phyloP scores from a whole-genome alignment of 306 rosid genomes.

The Begonia loranthoides region DNA sequence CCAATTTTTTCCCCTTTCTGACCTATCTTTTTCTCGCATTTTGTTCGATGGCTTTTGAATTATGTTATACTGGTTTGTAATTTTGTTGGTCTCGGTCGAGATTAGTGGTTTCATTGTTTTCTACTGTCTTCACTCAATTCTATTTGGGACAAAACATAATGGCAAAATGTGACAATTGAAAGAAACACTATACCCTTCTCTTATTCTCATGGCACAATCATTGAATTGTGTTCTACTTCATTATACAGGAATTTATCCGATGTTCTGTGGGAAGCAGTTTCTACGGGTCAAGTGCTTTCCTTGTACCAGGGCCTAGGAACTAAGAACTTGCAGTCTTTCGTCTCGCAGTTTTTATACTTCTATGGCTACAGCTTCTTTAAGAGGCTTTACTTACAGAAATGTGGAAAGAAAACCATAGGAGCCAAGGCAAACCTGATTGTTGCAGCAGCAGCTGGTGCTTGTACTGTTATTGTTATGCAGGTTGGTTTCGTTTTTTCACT shows the following conservation, averaged over 20 bases:
- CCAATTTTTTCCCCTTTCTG: not conserved
- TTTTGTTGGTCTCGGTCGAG: too few species aligned
- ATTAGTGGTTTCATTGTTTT: too few species aligned
- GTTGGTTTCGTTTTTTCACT: slow-evolving; percentile 7
- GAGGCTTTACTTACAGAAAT: slow-evolving; percentile 56
- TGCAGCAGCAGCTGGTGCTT: slow-evolving; percentile 81
- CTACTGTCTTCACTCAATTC: too few species aligned
- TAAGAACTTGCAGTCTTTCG: slow-evolving; percentile 69
- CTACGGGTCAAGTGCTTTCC: slow-evolving; percentile 61
- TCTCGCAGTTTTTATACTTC: slow-evolving; percentile 75
- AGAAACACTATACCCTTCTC: too few species aligned
- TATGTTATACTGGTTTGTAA: too few species aligned
- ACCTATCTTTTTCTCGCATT: not conserved
- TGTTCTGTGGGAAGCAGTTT: slow-evolving; percentile 88
- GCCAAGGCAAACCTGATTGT: slow-evolving; percentile 67
- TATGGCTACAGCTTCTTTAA: slow-evolving; percentile 88
- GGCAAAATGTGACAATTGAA: too few species aligned
- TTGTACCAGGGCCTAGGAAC: slow-evolving; percentile 91
- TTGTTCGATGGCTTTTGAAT: too few species aligned
- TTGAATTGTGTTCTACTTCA: not conserved
- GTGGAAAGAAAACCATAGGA: slow-evolving; percentile 63
- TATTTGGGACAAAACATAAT: too few species aligned
- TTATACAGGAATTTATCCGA: slow-evolving; percentile 74
- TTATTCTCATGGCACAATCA: too few species aligned
- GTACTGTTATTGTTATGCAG: slow-evolving; percentile 65